A percentile compares a stretch with the other conserved stretches of the same genome.
These are phyloP conservation scores for Penicilliopsis zonata DNA, from an alignment of 495 filamentous ascomycete species.

Conservation along the genomic window DNA sequence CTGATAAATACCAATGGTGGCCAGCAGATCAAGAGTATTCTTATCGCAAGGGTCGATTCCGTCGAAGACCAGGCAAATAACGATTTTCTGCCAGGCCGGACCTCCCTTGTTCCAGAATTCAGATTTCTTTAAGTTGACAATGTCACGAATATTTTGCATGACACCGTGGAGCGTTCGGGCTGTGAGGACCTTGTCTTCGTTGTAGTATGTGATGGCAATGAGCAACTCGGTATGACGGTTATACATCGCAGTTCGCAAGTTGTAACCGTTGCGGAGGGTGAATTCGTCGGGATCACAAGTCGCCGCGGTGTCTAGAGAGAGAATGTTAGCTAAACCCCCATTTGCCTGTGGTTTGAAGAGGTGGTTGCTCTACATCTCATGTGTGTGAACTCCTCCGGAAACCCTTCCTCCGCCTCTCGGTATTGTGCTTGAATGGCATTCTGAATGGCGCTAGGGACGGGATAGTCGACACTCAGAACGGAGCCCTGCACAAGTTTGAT, in stretches of 20 bases:
- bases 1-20: slow-evolving; percentile 91
- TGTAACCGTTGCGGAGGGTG: slow-evolving; percentile 99
- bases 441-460: slow-evolving; percentile 92
- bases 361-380: slow-evolving; percentile 63
- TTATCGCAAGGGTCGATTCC: slow-evolving; percentile 98
- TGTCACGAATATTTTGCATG: slow-evolving; percentile 97
- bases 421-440: slow-evolving; percentile 94
- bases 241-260: slow-evolving; percentile 98
- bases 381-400: slow-evolving; percentile 95
- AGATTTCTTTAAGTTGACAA: slow-evolving; percentile 95
- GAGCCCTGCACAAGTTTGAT: slow-evolving; percentile 94
- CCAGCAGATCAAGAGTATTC: slow-evolving; percentile 82
- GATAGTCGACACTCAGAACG: slow-evolving; percentile 95
- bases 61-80: slow-evolving; percentile 94
- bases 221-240: slow-evolving; percentile 95
- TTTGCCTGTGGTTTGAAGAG: not conserved
- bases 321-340: no score
- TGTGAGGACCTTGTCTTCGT: slow-evolving; percentile 93
- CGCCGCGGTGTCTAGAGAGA: slow-evolving; percentile 85
- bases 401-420: slow-evolving; percentile 73
- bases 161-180: slow-evolving; percentile 90
- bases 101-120: slow-evolving; percentile 99
- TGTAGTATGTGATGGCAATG: slow-evolving; percentile 98
- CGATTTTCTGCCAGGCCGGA: slow-evolving; percentile 98
- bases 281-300: slow-evolving; percentile 99